Evolutionary conservation across 2,329 filamentous ascomycete species (phyloP), one percentile per base, ranked within the genome.

Genomic region (Cladosporium halotolerans): DNA sequence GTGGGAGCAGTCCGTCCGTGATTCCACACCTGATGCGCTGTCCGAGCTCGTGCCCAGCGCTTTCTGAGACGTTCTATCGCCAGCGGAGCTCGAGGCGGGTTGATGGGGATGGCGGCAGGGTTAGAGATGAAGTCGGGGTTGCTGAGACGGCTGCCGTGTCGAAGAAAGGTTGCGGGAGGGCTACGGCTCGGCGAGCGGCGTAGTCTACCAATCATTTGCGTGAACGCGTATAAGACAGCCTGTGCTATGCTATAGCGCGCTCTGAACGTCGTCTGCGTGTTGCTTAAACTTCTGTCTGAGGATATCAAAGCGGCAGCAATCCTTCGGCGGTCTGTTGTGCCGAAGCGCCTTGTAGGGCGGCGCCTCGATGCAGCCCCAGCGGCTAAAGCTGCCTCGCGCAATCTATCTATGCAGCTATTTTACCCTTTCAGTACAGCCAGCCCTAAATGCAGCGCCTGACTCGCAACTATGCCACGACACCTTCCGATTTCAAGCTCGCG

Each of bases 401-500:
- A 28, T 28, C 23, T 28, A 28, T 28, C 23, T 28, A 28, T 28
- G 23, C 23, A 28, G 23, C 23, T 28, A 28, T 28, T 28, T 28
- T 28, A 28, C 23, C 23, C 4, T 28, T 28, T 28, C 23, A 28
- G 23, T 28, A 28, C 23, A 5, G 23, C 23, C 23, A 28, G 23
- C 23, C 23, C 23, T 28, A 28, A 28, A 7, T 28, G 23, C 23
- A 28, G 23, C 23, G 23, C 23, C 23, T 28, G 23, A 28, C 23
- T 28, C 23, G 23, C 23, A 28, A 46, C 39, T 39, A 82, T 55
- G 76, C 76, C 33, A 95, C 75, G 2, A 89, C 82, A 0, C 89
- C 89, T 46, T 82, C 79, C 32, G 76, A 72, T 63, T 78, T 87
- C 59, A 95, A 68, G 9, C 69, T 71, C 39, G 75, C 68, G 52